phyloP scores from a whole-genome alignment of 768 basidiomycete genomes.

The Ramaria rubella region DNA sequence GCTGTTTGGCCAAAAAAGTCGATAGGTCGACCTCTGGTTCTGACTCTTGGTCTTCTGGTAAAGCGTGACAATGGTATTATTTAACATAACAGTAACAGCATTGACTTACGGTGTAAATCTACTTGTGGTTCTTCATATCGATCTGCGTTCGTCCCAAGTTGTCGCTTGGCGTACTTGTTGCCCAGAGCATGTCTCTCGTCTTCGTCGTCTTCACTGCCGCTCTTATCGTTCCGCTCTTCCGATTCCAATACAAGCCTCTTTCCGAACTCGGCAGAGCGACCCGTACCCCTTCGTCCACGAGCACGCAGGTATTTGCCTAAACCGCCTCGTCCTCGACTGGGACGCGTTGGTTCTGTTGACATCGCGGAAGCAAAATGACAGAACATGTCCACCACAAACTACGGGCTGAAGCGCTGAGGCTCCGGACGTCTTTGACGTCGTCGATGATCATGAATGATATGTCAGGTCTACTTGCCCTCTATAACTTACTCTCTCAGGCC shows the following conservation, averaged over 20 bases:
- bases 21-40: slow-evolving; percentile 74
- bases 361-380: slow-evolving; percentile 1
- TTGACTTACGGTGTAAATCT: slow-evolving; percentile 56
- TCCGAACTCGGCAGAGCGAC: slow-evolving; percentile 62
- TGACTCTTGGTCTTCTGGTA: slow-evolving; percentile 22
- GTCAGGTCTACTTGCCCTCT: not conserved
- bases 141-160: slow-evolving; percentile 65
- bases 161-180: slow-evolving; percentile 48
- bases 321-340: slow-evolving; percentile 56
- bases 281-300: slow-evolving; percentile 50
- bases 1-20: slow-evolving; percentile 57
- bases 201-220: slow-evolving; percentile 24
- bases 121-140: slow-evolving; percentile 62
- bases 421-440: slow-evolving; percentile 26
- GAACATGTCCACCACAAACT: not conserved
- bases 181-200: slow-evolving; percentile 45
- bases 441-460: slow-evolving; percentile 12
- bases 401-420: slow-evolving; percentile 24
- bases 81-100: not conserved
- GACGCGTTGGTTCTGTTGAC: not conserved
- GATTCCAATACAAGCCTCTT: slow-evolving; percentile 55
- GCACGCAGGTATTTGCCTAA: slow-evolving; percentile 71
- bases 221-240: slow-evolving; percentile 35
- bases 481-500: slow-evolving; percentile 54
- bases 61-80: not conserved